A percentile compares a stretch with the other conserved stretches of the same genome.
These are phyloP conservation scores for Lasiosphaeria miniovina DNA, from an alignment of 495 filamentous ascomycete genomes.

Conservation along the genomic window DNA sequence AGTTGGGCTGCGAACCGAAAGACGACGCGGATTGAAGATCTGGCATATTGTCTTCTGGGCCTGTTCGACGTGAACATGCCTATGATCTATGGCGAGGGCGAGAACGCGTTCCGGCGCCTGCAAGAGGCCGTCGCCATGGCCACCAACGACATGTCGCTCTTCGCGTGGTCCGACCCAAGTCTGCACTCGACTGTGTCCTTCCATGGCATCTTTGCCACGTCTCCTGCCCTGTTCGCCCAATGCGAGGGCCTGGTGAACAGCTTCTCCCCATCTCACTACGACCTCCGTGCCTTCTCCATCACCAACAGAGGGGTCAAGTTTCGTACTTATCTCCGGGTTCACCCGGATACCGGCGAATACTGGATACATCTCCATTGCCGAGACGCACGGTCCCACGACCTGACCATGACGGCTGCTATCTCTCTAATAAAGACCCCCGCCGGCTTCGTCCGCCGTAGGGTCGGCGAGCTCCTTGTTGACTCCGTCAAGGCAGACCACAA, in stretches of 20 bases:
- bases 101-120: conserved; percentile 28
- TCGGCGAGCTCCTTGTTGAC: not conserved
- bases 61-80: conserved; percentile 34
- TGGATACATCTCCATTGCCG: conserved; percentile 1
- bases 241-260: not conserved
- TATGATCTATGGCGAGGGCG: conserved; percentile 34
- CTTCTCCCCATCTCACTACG: not conserved
- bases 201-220: not conserved
- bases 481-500: not conserved
- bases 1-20: conserved; percentile 30
- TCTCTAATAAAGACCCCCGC: not conserved
- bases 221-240: not conserved
- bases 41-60: conserved; percentile 36
- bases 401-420: not conserved
- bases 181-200: not conserved
- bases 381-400: not conserved
- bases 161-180: conserved; percentile 26
- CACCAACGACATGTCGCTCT: conserved; percentile 25
- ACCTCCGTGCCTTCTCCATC: conserved; percentile 2
- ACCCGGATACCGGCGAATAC: not conserved
- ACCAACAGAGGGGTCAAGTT: conserved; percentile 6
- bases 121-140: conserved; percentile 27
- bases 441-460: conserved; percentile 5
- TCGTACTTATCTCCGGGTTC: not conserved
- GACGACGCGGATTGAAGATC: conserved; percentile 32